Evolutionary conservation across 768 basidiomycete species (phyloP).

Genomic region (Dioszegia hungarica): DNA sequence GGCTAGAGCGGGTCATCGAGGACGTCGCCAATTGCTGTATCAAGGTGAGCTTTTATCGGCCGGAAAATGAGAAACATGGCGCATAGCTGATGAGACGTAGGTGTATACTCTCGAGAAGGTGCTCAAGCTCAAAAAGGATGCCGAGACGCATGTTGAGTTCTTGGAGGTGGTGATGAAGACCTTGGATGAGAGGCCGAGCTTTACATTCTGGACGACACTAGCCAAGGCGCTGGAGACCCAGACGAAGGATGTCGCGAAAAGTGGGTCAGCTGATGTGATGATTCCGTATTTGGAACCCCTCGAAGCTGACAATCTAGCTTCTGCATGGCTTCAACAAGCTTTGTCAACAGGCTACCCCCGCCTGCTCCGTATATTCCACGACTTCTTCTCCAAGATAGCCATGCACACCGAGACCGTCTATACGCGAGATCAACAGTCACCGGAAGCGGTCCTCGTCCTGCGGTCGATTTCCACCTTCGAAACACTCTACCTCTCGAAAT

Average conservation of each 20-base stretch:
- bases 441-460: slow-evolving; percentile 84
- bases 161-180: slow-evolving; percentile 91
- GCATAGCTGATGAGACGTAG: slow-evolving; percentile 51
- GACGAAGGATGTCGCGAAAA: slow-evolving; percentile 71
- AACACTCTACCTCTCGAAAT: slow-evolving; percentile 78
- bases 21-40: slow-evolving; percentile 88
- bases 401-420: slow-evolving; percentile 95
- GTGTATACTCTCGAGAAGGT: slow-evolving; percentile 96
- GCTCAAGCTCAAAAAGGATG: slow-evolving; percentile 78
- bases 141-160: slow-evolving; percentile 68
- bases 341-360: slow-evolving; percentile 79
- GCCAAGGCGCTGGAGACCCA: slow-evolving; percentile 75
- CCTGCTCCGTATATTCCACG: slow-evolving; percentile 85
- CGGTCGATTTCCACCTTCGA: slow-evolving; percentile 80
- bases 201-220: slow-evolving; percentile 83
- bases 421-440: slow-evolving; percentile 74
- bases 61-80: no score
- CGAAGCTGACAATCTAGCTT: slow-evolving; percentile 57
- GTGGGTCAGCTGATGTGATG: slow-evolving; percentile 51
- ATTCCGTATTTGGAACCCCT: neutral
- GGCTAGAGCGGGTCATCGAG: slow-evolving; percentile 75
- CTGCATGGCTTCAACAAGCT: slow-evolving; percentile 85
- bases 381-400: slow-evolving; percentile 91
- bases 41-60: slow-evolving; percentile 67
- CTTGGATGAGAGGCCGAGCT: slow-evolving; percentile 85